These are phyloP conservation scores for Aspergillus cejpii DNA, from an alignment of 2,329 filamentous ascomycete species.

Conservation along the genomic window DNA sequence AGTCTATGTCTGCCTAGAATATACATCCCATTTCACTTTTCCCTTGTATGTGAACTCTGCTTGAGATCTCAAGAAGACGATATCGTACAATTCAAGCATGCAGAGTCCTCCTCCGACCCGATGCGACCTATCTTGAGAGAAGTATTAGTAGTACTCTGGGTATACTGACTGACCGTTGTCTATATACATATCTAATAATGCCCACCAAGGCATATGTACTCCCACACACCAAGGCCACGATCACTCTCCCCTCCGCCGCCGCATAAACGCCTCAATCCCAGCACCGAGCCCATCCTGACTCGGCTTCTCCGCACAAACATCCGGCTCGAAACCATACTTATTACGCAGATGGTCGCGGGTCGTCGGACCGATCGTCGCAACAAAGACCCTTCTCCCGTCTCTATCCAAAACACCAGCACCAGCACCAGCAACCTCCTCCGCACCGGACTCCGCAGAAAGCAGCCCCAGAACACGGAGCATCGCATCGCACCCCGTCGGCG, in stretches of 20 bases:
- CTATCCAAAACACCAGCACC: not conserved
- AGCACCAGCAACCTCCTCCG: constrained; percentile 5
- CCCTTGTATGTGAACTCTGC: not conserved
- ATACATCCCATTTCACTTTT: not conserved
- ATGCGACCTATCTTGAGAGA: too few relatives aligned
- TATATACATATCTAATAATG: not conserved
- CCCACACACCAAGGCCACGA: not conserved
- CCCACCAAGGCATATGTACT: too few relatives aligned
- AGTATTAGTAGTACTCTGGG: not conserved
- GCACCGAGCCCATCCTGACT: constrained; percentile 71
- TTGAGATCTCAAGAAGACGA: not conserved
- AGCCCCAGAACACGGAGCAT: constrained; percentile 51
- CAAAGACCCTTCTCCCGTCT: constrained; percentile 39
- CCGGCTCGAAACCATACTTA: constrained; percentile 40
- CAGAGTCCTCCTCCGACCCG: too few relatives aligned
- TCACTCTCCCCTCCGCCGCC: constrained; percentile 1
- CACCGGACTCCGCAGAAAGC: constrained; percentile 4
- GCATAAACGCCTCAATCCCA: constrained; percentile 54
- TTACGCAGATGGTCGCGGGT: constrained; percentile 64
- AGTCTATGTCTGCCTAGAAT: not conserved
- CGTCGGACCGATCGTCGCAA: constrained; percentile 90
- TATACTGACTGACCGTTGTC: not conserved
- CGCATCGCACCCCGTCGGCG: constrained; percentile 55
- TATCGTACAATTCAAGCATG: too few relatives aligned
- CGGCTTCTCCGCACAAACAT: constrained; percentile 68